A percentile compares a stretch with the other conserved stretches of the same genome.
Conservation (phyloP, 768 basidiomycete genomes). For the Lactifluus volemus region DNA sequence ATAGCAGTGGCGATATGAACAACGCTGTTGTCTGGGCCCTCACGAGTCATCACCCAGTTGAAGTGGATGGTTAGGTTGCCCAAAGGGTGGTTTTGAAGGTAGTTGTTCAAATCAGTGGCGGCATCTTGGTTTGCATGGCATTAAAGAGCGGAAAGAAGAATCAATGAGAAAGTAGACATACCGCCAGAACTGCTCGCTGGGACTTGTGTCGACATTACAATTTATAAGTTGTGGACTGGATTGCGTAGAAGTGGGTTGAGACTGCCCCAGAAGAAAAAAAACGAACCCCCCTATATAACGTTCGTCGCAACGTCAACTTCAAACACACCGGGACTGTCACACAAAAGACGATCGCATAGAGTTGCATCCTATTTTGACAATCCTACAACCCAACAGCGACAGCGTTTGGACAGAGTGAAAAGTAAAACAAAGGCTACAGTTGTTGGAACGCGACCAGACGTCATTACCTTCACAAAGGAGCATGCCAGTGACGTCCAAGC, state of each 20-base stretch:
- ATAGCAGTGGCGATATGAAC: neutral
- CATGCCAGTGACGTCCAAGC: neutral
- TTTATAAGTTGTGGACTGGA: neutral
- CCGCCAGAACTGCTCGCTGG: neutral
- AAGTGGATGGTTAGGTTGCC: neutral
- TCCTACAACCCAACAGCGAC: slow-evolving; percentile 4
- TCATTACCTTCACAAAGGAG: neutral
- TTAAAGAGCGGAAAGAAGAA: neutral
- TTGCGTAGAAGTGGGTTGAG: neutral
- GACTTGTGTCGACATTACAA: no score
- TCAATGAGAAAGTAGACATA: no score
- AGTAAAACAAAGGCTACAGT: slow-evolving; percentile 4
- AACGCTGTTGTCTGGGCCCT: neutral
- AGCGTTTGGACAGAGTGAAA: slow-evolving; percentile 1
- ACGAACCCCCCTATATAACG: slow-evolving; percentile 3
- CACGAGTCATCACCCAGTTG: neutral
- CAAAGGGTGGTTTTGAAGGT: neutral
- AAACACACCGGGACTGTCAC: no score
- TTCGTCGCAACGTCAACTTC: neutral
- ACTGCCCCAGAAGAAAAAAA: neutral
- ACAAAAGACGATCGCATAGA: neutral
- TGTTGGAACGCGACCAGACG: slow-evolving; percentile 1
- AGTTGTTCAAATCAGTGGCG: neutral
- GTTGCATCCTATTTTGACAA: neutral
- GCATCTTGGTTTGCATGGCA: neutral